A percentile compares a stretch with the other conserved stretches of the same genome.
Evolutionary conservation across 2,329 filamentous ascomycete genomes (phyloP).

Genomic region (Diaporthe vexans): DNA sequence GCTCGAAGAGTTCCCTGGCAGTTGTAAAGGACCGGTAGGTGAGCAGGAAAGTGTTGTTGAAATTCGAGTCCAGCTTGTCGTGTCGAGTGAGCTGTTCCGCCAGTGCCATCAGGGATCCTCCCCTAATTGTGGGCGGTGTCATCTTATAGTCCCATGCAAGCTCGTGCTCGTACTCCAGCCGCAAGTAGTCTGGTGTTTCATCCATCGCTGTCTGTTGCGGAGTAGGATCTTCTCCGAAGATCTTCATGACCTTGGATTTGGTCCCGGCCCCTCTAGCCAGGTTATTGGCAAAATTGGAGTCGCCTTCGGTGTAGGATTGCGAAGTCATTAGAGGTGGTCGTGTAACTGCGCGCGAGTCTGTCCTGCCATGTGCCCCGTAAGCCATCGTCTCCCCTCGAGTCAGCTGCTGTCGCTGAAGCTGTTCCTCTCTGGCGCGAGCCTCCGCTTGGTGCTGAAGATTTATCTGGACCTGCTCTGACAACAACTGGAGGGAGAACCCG

Average conservation of each 20-base stretch:
- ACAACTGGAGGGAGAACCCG: conserved; percentile 86
- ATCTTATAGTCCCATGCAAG: conserved; percentile 90
- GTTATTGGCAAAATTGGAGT: conserved; percentile 61
- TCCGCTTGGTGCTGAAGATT: conserved; percentile 65
- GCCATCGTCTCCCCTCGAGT: conserved; percentile 71
- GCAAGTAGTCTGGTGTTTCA: conserved; percentile 86
- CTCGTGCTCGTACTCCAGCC: conserved; percentile 88
- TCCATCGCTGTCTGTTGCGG: conserved; percentile 69
- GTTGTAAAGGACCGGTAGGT: conserved; percentile 97
- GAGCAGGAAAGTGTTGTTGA: conserved; percentile 97
- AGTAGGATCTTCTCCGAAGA: conserved; percentile 75
- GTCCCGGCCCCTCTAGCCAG: conserved; percentile 68
- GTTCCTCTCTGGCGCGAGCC: conserved; percentile 60
- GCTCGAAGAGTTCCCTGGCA: conserved; percentile 90
- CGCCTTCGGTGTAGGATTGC: conserved; percentile 77
- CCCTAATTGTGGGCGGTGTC: conserved; percentile 83
- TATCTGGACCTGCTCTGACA: conserved; percentile 83
- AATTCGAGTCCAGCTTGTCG: conserved; percentile 93
- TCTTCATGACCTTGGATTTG: conserved; percentile 74
- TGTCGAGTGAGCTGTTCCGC: conserved; percentile 97
- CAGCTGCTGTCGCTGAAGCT: conserved; percentile 63
- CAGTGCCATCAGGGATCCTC: conserved; percentile 88
- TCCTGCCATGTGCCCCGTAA: conserved; percentile 68
- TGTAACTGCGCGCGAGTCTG: conserved; percentile 67
- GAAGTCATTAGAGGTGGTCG: conserved; percentile 66